Evolutionary conservation across 176 grass and related monocot genomes (phyloP), one percentile per base, ranked within the genome.

Genomic region (Oryza rufipogon): DNA sequence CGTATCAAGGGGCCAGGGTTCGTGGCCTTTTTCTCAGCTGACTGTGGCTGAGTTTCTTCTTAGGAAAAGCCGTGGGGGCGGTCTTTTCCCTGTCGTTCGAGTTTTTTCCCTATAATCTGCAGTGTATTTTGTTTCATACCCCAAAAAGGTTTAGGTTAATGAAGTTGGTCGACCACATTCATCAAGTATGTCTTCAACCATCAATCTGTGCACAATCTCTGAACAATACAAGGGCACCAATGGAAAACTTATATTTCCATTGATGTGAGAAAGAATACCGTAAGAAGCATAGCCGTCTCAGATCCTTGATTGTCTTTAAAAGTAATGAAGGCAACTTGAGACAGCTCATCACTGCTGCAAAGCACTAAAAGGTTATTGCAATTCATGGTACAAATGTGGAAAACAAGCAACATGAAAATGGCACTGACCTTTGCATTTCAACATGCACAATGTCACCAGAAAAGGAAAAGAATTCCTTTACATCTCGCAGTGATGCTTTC

Each of bases 261-360:
- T 72, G 6, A 80, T 4, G 33, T 20, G 6, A 85, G 71, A 60
- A 4, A 61, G 34, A 65, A 66, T 12, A 97, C 95, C 82, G 92
- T 94, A 78, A 97, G 95, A 88, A 97, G 92, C 88, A 97, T 92
- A 20, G 95, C 95, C 8, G 88, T 97, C 84, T 94, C 95, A 78
- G 90, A 90, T 26, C 95, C 95, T 65, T 97, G 90, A 45, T 83
- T 86, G 67, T 94, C 86, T 69, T 92, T 94, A 79, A 97, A 97
- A 47, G 95, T 91, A 79, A 97, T 94, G 78, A 89, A 94, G 33
- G 95, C 92, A 81, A 89, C 91, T 87, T 97, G 95, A 90, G 95
- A 97, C 41, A 94, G 42, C 49, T 94, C 95, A 77, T 97, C 93
- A 0, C 88, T 82, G 54, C 95, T 97, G 82, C 58, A 90, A 70